Percentiles rank a stretch among this genome's conserved stretches.
Evolutionary conservation across 2,329 filamentous ascomycete species (phyloP).

Genomic region (Diaporthe sp.): DNA sequence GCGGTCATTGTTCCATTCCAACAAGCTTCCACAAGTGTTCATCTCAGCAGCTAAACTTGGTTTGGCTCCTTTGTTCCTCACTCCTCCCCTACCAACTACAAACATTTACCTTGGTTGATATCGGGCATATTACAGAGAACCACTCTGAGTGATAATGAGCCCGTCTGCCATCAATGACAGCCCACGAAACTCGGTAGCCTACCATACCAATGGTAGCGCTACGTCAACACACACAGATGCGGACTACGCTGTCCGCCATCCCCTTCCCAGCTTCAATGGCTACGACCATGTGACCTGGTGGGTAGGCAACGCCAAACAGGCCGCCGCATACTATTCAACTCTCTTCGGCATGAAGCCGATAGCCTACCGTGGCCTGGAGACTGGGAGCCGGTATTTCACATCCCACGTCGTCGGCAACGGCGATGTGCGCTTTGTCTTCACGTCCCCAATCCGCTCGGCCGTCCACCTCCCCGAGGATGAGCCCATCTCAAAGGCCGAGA

Average conservation of each 20-base stretch:
- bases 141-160: conserved; percentile 62
- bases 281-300: conserved; percentile 97
- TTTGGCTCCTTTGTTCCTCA: not conserved
- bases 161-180: conserved; percentile 70
- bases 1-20: not conserved
- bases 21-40: not conserved
- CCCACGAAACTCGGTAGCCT: conserved; percentile 59
- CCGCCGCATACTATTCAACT: conserved; percentile 87
- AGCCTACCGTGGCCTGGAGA: conserved; percentile 91
- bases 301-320: conserved; percentile 97
- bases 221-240: conserved; percentile 58
- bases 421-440: conserved; percentile 85
- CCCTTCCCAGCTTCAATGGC: conserved; percentile 75
- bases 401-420: conserved; percentile 88
- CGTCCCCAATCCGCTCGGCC: conserved; percentile 80
- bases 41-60: not conserved
- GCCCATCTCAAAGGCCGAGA: conserved; percentile 74
- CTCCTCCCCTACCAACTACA: not conserved
- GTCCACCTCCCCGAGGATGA: conserved; percentile 69
- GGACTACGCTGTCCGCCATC: conserved; percentile 67
- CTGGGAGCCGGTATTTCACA: conserved; percentile 83
- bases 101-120: conserved; percentile 6
- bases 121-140: conserved; percentile 11
- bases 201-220: conserved; percentile 44
- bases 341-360: conserved; percentile 88